Percentiles rank a stretch among this genome's conserved stretches.
phyloP scores from a whole-genome alignment of 2,329 filamentous ascomycete genomes.

The Penicillium sclerotiorum region DNA sequence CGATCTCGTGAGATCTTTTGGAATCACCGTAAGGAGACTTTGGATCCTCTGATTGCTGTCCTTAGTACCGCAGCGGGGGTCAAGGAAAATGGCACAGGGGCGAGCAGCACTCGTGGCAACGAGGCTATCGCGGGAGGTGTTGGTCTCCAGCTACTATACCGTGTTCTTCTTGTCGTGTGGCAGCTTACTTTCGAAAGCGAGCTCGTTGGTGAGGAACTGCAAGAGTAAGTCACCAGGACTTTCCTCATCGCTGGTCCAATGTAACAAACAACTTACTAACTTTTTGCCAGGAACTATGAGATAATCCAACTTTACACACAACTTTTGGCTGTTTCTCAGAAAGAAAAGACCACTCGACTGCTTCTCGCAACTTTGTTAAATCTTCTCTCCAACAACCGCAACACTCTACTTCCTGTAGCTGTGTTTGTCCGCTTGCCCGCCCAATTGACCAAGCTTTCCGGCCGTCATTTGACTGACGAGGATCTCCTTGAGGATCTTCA shows the following conservation, averaged over 20 bases:
- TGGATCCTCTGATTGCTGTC: slow-evolving; percentile 80
- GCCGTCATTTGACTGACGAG: slow-evolving; percentile 53
- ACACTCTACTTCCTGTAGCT: slow-evolving; percentile 73
- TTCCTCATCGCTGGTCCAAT: not conserved
- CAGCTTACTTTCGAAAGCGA: slow-evolving; percentile 87
- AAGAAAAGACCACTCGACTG: slow-evolving; percentile 95
- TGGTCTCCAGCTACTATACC: slow-evolving; percentile 88
- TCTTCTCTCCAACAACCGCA: slow-evolving; percentile 74
- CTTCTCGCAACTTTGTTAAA: slow-evolving; percentile 88
- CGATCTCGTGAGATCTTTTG: slow-evolving; percentile 82
- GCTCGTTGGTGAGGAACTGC: slow-evolving; percentile 74
- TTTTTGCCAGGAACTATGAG: slow-evolving; percentile 76
- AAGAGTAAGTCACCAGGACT: slow-evolving; percentile 47
- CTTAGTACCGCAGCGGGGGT: slow-evolving; percentile 73
- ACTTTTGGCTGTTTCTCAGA: slow-evolving; percentile 86
- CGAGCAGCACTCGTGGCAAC: slow-evolving; percentile 65
- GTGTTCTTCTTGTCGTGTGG: slow-evolving; percentile 91
- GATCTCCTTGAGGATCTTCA: slow-evolving; percentile 54
- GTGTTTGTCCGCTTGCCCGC: slow-evolving; percentile 79
- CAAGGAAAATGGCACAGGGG: slow-evolving; percentile 64
- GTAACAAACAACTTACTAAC: slow-evolving; percentile 10
- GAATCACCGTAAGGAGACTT: slow-evolving; percentile 82
- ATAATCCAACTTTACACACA: slow-evolving; percentile 91
- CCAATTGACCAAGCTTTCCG: slow-evolving; percentile 60
- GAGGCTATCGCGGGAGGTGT: slow-evolving; percentile 74